phyloP scores from a whole-genome alignment of 1,284 basidiomycete genomes.

The Bjerkandera adusta region DNA sequence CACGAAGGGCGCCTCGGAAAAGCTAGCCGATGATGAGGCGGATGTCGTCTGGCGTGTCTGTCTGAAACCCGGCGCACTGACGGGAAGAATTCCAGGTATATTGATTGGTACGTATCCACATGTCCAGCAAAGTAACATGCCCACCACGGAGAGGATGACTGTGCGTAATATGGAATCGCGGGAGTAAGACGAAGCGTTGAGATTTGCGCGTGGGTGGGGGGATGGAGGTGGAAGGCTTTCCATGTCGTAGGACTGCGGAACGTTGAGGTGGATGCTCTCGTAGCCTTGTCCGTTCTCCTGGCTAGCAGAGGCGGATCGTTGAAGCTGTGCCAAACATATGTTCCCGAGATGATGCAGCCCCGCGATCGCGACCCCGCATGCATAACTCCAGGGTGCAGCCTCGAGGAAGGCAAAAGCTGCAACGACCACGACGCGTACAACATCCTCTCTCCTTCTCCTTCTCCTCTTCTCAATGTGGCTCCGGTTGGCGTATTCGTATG shows the following conservation, averaged over 20 bases:
- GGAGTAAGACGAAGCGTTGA: background rate
- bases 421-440: conserved; percentile 3
- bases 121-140: background rate
- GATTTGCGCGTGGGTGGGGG: background rate
- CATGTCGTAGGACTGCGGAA: background rate
- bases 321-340: background rate
- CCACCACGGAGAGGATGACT: background rate
- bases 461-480: background rate
- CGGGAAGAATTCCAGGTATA: too few species aligned
- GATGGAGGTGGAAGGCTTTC: background rate
- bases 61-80: too few species aligned
- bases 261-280: background rate
- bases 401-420: conserved; percentile 2
- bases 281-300: background rate
- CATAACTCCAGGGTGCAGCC: conserved; percentile 10
- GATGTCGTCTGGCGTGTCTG: background rate
- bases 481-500: too few species aligned
- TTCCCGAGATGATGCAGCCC: conserved; percentile 6
- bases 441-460: background rate
- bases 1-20: background rate
- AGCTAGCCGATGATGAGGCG: background rate
- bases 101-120: background rate
- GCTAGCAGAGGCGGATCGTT: too few species aligned
- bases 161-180: background rate
- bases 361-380: conserved; percentile 6